Base-by-base conservation (phyloP, 208 protist species). In the Balamuthia mandrillaris region DNA sequence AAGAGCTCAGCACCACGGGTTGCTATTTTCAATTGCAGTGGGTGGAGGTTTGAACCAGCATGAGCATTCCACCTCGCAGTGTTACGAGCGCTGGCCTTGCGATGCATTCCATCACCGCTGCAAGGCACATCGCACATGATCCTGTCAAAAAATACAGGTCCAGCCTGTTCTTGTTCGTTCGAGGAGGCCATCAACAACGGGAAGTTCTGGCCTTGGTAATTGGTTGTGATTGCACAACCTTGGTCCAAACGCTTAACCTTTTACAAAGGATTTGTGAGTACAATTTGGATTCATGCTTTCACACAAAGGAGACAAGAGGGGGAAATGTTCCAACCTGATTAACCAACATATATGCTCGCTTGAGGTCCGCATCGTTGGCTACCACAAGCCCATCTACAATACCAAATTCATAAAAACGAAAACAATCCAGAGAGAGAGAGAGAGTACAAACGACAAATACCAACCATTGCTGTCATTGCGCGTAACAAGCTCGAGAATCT, bases 71-170 rank as follows among this genome's bases (percentile, higher is more conserved):
- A n/a, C 18, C 47, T n/a, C 14, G 14, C 47, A 54, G 12, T 54
- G 47, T 18, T 65, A 31, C 24, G 9, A 65, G 10, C 33, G n/a
- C 33, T 9, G 58, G 24, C 58, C 68, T 78, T 78, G 24, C 68
- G 47, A 21, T 68, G 35, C 3, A 54, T 83, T 24, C 89, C 89
- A 42, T 92, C 89, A 45, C 88, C 87, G n/a, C 77, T 90, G 86
- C 94, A 96, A 16, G 94, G 94, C 27, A 95, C 94, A 68, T 96
- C 94, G 45, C 54, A 51, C 1, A 96, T 75, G 3, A 96, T 79
- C 4, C 91, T 52, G 56, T 95, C 92, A 49, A 94, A 95, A 14
- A 68, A 21, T 56, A 56, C 49, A 56, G 49, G 49, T 56, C 18
- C n/a, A 27, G 18, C n/a, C n/a, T n/a, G 18, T n/a, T n/a, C 49